Percentiles rank a stretch among this genome's conserved stretches.
These are phyloP conservation scores for Malus hybrid DNA, from an alignment of 331 rosid genomes.

Conservation along the genomic window DNA sequence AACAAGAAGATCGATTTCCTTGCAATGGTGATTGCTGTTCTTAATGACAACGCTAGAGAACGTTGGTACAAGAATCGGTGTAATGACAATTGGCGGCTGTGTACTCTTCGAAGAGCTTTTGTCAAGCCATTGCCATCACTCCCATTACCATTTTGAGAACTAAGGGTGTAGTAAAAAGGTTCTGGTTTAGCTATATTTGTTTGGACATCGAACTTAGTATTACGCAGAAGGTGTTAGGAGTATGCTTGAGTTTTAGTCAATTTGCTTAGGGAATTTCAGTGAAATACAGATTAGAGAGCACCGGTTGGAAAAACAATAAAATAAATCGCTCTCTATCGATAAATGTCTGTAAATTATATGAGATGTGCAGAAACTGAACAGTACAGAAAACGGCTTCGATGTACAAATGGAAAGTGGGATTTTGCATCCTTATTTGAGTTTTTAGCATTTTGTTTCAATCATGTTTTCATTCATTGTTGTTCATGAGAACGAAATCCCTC, in stretches of 20 bases:
- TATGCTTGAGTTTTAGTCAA: not conserved
- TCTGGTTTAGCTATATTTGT: not conserved
- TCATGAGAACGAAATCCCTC: no score
- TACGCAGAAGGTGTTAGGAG: not conserved
- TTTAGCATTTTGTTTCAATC: not conserved
- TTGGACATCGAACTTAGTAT: not conserved
- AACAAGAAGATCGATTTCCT: constrained; percentile 18
- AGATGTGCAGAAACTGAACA: not conserved
- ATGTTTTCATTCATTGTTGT: no score
- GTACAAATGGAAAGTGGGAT: not conserved
- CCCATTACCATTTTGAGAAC: constrained; percentile 13
- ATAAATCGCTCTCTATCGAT: not conserved
- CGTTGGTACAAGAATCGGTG: not conserved
- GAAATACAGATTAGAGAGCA: not conserved
- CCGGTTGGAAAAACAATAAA: not conserved
- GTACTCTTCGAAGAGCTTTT: not conserved
- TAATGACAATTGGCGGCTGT: not conserved
- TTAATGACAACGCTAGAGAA: constrained; percentile 8
- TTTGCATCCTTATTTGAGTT: not conserved
- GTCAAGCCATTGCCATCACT: not conserved
- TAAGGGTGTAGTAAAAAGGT: not conserved
- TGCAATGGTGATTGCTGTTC: constrained; percentile 53
- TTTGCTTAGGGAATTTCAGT: not conserved
- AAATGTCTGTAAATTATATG: not conserved
- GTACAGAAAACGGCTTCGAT: not conserved